Percentiles rank a stretch among this genome's conserved stretches.
Conservation (phyloP, 2,329 filamentous ascomycete genomes). For the Aureobasidium sp. region DNA sequence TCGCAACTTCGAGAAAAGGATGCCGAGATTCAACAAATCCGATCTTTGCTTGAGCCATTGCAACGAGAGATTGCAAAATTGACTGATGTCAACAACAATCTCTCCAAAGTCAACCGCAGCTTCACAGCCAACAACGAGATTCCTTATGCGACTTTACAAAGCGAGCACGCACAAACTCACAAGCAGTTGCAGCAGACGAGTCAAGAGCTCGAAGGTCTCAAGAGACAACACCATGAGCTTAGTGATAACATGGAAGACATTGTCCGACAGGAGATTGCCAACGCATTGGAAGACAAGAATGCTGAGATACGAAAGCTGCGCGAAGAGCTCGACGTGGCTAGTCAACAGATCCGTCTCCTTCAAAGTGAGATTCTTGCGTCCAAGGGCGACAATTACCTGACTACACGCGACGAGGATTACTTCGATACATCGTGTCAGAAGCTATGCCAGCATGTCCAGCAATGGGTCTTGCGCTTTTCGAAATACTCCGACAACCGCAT, state of each 20-base stretch:
- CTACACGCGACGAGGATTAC: constrained; percentile 81
- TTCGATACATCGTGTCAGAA: constrained; percentile 92
- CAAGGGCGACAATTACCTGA: constrained; percentile 62
- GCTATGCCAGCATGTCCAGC: constrained; percentile 89
- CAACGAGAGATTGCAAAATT: constrained; percentile 75
- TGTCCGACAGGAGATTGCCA: constrained; percentile 52
- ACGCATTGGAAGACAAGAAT: constrained; percentile 71
- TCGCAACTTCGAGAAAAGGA: constrained; percentile 72
- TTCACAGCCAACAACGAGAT: constrained; percentile 68
- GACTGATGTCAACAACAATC: constrained; percentile 71
- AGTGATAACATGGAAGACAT: constrained; percentile 55
- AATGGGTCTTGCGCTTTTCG: constrained; percentile 96
- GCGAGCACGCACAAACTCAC: constrained; percentile 50
- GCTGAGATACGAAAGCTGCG: constrained; percentile 71
- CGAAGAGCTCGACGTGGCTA: constrained; percentile 65
- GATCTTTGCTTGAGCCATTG: constrained; percentile 67
- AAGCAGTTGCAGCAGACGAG: constrained; percentile 50
- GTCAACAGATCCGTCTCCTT: constrained; percentile 50
- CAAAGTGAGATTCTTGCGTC: constrained; percentile 52
- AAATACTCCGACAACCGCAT: constrained; percentile 92
- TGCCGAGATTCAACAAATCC: constrained; percentile 75
- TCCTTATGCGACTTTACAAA: constrained; percentile 59
- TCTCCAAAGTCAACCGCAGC: constrained; percentile 68
- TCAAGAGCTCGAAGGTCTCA: constrained; percentile 61
- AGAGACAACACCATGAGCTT: constrained; percentile 53